Conservation (phyloP, 1,139 yeast genomes). For the Geotrichum carabidarum region DNA sequence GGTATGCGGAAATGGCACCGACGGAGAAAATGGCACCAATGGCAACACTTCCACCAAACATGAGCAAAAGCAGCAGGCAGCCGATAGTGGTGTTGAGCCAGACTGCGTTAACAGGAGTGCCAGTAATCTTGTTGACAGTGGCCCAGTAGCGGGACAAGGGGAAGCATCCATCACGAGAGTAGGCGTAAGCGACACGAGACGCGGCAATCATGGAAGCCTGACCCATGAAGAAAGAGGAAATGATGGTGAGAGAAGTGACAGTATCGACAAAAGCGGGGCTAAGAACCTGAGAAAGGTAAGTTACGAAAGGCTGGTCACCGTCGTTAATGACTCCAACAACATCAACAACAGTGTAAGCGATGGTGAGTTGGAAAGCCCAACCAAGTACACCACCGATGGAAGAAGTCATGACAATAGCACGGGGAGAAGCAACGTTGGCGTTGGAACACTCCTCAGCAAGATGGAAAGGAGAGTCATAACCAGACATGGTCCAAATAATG, state of each 20-base stretch:
- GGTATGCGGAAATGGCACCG: constrained; percentile 68
- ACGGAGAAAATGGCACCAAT: constrained; percentile 73
- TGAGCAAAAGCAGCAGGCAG: constrained; percentile 50
- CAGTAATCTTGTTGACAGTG: constrained; percentile 50
- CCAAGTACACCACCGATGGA: constrained; percentile 58
- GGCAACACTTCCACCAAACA: constrained; percentile 65
- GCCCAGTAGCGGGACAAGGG: constrained; percentile 55
- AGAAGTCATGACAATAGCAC: constrained; percentile 63
- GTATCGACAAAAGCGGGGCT: constrained; percentile 45
- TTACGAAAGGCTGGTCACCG: constrained; percentile 63
- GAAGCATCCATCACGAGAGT: constrained; percentile 65
- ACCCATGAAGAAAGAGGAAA: constrained; percentile 63
- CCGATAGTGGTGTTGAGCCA: constrained; percentile 59
- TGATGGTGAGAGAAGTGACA: constrained; percentile 55
- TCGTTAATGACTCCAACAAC: constrained; percentile 48
- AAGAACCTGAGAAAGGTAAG: constrained; percentile 52
- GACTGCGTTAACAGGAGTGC: constrained; percentile 67
- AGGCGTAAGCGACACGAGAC: constrained; percentile 63
- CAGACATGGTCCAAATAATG: constrained; percentile 72
- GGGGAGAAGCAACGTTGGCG: constrained; percentile 60
- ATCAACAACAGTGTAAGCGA: constrained; percentile 59
- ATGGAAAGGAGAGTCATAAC: constrained; percentile 72
- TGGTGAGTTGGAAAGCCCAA: constrained; percentile 57
- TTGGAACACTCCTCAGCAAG: constrained; percentile 66
- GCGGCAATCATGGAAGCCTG: constrained; percentile 68